Percentiles rank a stretch among this genome's conserved stretches.
Evolutionary conservation across 2,329 filamentous ascomycete genomes (phyloP).

Genomic region (Hypoxylon sp.): DNA sequence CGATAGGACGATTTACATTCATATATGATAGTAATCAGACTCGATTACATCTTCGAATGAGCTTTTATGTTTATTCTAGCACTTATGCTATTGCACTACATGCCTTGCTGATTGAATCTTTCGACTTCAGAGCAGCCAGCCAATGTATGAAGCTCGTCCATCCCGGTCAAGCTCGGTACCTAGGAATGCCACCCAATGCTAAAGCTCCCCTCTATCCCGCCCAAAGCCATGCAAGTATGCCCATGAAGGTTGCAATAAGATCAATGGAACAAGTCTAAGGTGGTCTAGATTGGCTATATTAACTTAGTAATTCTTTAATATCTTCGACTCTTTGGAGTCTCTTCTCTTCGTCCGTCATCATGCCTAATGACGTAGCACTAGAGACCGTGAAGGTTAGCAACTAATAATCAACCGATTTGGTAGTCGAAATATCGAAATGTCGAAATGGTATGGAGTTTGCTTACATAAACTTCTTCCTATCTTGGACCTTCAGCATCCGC

Average conservation of each 20-base stretch:
- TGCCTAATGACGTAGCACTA: conserved; percentile 92
- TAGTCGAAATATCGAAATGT: conserved; percentile 17
- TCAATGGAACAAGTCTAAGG: conserved; percentile 5
- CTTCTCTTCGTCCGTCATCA: conserved; percentile 96
- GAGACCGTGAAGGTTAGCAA: conserved; percentile 44
- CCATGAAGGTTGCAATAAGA: conserved; percentile 2
- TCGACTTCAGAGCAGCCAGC: background rate
- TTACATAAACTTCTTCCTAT: conserved; percentile 95
- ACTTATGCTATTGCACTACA: background rate
- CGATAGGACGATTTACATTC: background rate
- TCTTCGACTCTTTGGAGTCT: conserved; percentile 91
- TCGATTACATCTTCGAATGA: background rate
- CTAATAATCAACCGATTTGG: background rate
- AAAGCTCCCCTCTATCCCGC: background rate
- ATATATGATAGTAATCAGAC: background rate
- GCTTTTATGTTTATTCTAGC: background rate
- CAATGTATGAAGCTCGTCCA: background rate
- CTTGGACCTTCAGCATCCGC: conserved; percentile 93
- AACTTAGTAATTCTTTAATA: conserved; percentile 88
- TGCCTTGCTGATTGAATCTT: background rate
- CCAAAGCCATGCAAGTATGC: conserved; percentile 6
- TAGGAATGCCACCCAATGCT: background rate
- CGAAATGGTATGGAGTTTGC: conserved; percentile 50
- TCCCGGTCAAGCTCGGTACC: background rate
- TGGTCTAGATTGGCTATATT: conserved; percentile 4